These are phyloP conservation scores for Gnomoniopsis sp. DNA, from an alignment of 2,329 filamentous ascomycete species.

Conservation along the genomic window DNA sequence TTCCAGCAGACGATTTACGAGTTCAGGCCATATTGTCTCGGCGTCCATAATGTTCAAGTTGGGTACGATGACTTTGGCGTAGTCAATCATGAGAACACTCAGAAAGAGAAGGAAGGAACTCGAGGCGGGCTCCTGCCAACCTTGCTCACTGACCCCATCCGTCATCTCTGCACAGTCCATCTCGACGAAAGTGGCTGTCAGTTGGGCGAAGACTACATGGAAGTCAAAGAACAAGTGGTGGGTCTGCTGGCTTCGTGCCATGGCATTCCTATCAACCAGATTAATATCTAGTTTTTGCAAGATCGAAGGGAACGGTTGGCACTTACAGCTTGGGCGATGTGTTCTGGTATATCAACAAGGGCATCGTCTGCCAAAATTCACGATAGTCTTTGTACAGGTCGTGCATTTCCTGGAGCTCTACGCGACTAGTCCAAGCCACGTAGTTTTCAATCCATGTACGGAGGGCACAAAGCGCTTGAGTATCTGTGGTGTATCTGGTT, in stretches of 20 bases:
- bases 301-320: neutral
- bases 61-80: neutral
- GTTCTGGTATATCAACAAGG: conserved; percentile 41
- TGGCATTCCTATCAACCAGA: conserved; percentile 23
- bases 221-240: conserved; percentile 33
- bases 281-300: conserved; percentile 9
- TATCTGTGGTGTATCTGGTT: conserved; percentile 32
- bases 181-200: conserved; percentile 50
- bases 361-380: conserved; percentile 50
- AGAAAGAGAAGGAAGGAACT: conserved; percentile 42
- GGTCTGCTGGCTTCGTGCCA: conserved; percentile 24
- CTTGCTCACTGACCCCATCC: conserved; percentile 25
- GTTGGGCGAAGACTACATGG: conserved; percentile 40
- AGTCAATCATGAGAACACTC: conserved; percentile 13
- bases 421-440: conserved; percentile 36
- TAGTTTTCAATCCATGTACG: conserved; percentile 50
- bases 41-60: conserved; percentile 15
- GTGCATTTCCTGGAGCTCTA: conserved; percentile 33
- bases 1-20: conserved; percentile 39
- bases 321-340: neutral
- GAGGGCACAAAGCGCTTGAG: conserved; percentile 41
- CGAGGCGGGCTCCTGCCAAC: conserved; percentile 38
- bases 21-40: conserved; percentile 23
- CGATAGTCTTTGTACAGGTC: conserved; percentile 42
- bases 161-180: conserved; percentile 42